Evolutionary conservation across 192 early-diverging fungal genomes (phyloP).

Genomic region (Linnemannia exigua): DNA sequence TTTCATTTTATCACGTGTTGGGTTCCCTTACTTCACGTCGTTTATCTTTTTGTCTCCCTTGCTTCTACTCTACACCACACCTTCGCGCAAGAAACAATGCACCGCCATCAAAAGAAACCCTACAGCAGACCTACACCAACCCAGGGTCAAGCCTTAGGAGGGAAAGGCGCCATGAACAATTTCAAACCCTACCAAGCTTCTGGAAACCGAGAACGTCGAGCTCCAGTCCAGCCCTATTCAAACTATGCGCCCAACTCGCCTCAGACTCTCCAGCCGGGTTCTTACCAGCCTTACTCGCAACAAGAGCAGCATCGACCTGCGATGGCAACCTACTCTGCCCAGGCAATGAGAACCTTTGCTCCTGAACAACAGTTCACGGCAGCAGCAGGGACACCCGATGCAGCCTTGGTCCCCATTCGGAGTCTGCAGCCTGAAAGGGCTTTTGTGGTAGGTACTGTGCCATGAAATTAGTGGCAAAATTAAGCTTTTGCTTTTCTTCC

Average conservation of each 20-base stretch:
- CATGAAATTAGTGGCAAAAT: conserved; percentile 3
- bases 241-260: not conserved
- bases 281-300: not conserved
- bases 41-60: not conserved
- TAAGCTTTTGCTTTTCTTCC: not conserved
- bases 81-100: not conserved
- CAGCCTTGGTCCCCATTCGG: conserved; percentile 36
- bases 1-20: not conserved
- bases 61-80: not conserved
- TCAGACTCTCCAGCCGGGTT: not conserved
- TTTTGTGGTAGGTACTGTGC: conserved; percentile 25
- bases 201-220: not conserved
- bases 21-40: not conserved
- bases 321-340: conserved; percentile 20
- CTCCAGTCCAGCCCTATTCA: not conserved
- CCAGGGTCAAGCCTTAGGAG: not conserved
- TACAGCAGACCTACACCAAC: not conserved
- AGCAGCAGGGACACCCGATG: conserved; percentile 9
- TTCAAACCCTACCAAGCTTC: not conserved
- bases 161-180: not conserved
- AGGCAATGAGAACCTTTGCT: conserved; percentile 38
- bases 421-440: conserved; percentile 20
- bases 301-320: not conserved
- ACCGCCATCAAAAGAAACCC: not conserved
- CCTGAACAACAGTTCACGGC: conserved; percentile 11